phyloP scores from a whole-genome alignment of 2,329 filamentous ascomycete species.

The Diaporthe aspalathi region DNA sequence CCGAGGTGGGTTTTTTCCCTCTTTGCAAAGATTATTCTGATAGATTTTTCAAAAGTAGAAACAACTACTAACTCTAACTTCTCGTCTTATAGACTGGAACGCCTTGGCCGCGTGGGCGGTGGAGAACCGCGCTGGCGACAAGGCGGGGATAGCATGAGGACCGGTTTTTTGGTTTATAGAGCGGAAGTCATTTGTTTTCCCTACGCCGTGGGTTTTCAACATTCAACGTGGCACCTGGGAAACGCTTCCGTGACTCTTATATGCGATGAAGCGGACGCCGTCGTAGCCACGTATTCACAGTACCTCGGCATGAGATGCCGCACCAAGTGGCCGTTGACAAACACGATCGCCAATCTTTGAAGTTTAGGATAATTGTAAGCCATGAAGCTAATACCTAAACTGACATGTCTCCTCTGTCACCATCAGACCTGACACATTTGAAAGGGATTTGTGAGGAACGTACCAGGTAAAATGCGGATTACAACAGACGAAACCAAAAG shows the following conservation, averaged over 20 bases:
- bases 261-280: neutral
- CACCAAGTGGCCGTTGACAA: neutral
- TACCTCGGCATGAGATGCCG: too few relatives aligned
- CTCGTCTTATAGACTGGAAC: constrained; percentile 34
- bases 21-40: too few relatives aligned
- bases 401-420: too few relatives aligned
- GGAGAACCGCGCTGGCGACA: constrained; percentile 37
- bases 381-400: neutral
- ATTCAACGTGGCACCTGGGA: neutral
- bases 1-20: too few relatives aligned
- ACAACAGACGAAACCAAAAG: neutral
- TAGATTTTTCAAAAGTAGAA: too few relatives aligned
- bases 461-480: neutral
- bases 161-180: neutral
- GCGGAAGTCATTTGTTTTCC: neutral
- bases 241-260: neutral
- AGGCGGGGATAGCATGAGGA: constrained; percentile 31
- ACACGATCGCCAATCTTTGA: too few relatives aligned
- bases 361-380: too few relatives aligned
- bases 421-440: neutral
- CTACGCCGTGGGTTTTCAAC: neutral
- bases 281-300: too few relatives aligned
- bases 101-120: constrained; percentile 34
- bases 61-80: too few relatives aligned
- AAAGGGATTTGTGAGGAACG: neutral